These are phyloP conservation scores for Pichia kluyveri DNA, from an alignment of 805 yeast genomes.

Conservation along the genomic window DNA sequence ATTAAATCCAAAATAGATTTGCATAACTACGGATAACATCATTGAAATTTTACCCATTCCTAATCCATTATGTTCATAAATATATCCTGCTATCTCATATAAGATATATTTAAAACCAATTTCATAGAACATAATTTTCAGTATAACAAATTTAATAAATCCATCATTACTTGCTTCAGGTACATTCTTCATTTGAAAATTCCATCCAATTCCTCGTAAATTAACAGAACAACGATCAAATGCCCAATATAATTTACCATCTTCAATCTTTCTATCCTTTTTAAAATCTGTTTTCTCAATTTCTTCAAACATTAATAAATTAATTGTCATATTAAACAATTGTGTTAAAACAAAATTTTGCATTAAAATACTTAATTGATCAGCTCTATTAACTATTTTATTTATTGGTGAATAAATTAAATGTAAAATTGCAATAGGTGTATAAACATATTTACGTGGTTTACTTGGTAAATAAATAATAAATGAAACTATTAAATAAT, in stretches of 20 bases:
- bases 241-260: constrained; percentile 5
- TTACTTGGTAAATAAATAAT: neutral
- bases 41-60: too few species aligned
- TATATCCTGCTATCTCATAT: constrained; percentile 3
- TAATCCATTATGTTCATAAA: too few species aligned
- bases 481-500: constrained; percentile 1
- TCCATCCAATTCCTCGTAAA: constrained; percentile 11
- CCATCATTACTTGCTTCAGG: neutral
- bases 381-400: neutral
- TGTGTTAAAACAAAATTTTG: constrained; percentile 2
- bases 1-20: constrained; percentile 8
- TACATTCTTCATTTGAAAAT: constrained; percentile 2
- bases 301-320: neutral
- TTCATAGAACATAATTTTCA: constrained; percentile 7
- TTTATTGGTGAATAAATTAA: constrained; percentile 4
- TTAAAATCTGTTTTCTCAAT: constrained; percentile 7
- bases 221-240: constrained; percentile 6
- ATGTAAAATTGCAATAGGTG: constrained; percentile 2
- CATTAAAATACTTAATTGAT: neutral
- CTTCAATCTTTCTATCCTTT: too few species aligned
- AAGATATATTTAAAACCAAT: constrained; percentile 2
- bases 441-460: neutral
- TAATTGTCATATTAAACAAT: neutral
- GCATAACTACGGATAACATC: neutral
- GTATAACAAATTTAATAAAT: neutral